phyloP scores from a whole-genome alignment of 441 rosid genomes.

The Kokia cookei region DNA sequence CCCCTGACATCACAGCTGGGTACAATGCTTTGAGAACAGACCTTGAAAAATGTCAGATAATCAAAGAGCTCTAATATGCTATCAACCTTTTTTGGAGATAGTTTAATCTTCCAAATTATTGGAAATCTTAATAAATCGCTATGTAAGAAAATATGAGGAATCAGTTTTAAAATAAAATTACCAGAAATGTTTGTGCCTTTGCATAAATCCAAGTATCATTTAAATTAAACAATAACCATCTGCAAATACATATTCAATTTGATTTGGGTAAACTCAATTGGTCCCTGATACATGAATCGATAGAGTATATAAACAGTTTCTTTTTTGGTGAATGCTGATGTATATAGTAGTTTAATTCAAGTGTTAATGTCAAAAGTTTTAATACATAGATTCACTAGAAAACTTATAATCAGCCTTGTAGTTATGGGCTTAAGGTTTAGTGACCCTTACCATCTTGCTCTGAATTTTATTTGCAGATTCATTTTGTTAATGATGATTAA shows the following conservation, averaged over 20 bases:
- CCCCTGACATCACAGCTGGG: too few relatives aligned
- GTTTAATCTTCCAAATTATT: not conserved
- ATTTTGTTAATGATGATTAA: not conserved
- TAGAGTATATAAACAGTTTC: not conserved
- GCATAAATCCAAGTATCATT: too few relatives aligned
- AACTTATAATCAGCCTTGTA: not conserved
- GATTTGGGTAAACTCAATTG: not conserved
- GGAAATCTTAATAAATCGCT: not conserved
- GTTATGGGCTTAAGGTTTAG: not conserved
- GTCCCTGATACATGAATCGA: not conserved
- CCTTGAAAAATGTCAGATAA: too few relatives aligned
- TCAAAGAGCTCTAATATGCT: too few relatives aligned
- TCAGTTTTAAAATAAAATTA: not conserved
- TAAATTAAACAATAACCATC: not conserved
- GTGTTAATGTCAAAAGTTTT: not conserved
- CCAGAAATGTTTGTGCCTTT: too few relatives aligned
- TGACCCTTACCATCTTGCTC: not conserved
- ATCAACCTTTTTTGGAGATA: not conserved
- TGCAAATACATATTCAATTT: not conserved
- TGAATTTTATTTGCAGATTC: not conserved
- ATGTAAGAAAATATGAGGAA: not conserved
- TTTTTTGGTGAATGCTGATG: not conserved
- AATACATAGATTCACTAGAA: not conserved
- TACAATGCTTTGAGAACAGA: too few relatives aligned
- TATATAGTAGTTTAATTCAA: not conserved